phyloP scores from a whole-genome alignment of 2,329 filamentous ascomycete genomes.

The Fusarium ramigenum region DNA sequence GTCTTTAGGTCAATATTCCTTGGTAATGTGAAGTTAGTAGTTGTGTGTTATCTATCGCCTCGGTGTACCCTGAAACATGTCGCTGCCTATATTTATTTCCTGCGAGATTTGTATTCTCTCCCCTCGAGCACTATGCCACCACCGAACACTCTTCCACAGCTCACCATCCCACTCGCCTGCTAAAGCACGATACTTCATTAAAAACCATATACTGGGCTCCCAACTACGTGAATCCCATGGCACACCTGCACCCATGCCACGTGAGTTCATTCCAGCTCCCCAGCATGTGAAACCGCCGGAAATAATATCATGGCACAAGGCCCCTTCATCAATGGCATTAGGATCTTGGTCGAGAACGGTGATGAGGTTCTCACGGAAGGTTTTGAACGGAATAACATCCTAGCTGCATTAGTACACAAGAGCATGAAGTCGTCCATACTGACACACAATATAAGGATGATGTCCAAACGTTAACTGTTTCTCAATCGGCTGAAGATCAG shows the following conservation, averaged over 20 bases:
- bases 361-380: conserved; percentile 46
- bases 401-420: conserved; percentile 19
- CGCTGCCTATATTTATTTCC: background rate
- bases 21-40: background rate
- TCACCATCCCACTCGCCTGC: conserved; percentile 50
- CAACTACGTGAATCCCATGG: conserved; percentile 57
- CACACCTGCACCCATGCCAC: conserved; percentile 49
- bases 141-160: conserved; percentile 46
- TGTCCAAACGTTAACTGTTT: conserved; percentile 47
- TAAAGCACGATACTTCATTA: conserved; percentile 52
- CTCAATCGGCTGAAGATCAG: conserved; percentile 47
- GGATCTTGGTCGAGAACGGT: conserved; percentile 37
- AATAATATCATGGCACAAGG: conserved; percentile 49
- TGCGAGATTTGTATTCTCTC: conserved; percentile 34
- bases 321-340: conserved; percentile 47
- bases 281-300: conserved; percentile 51
- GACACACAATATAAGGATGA: conserved; percentile 47
- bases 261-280: conserved; percentile 44
- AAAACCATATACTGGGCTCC: conserved; percentile 56
- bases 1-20: background rate
- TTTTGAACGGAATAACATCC: conserved; percentile 48
- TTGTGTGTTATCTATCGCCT: conserved; percentile 4
- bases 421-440: background rate
- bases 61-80: background rate
- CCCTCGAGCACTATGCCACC: conserved; percentile 45